Conservation (phyloP, 352 stramenopile species). For the Phytopythium kandeliae region DNA sequence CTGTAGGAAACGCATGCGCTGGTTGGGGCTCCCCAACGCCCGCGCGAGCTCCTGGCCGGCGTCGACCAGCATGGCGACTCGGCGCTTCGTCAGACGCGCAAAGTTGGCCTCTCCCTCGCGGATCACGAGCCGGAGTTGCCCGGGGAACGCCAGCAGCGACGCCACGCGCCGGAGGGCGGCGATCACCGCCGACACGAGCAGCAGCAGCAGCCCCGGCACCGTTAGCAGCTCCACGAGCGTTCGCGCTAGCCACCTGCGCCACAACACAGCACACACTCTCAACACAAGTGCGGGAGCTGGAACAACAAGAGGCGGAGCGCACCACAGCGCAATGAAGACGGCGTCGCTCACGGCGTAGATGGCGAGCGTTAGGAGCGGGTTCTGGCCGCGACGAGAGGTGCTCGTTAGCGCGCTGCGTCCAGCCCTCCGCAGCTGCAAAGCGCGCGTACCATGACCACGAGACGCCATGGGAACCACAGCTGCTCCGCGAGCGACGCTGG, state of each 20-base stretch:
- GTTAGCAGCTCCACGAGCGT: conserved; percentile 45
- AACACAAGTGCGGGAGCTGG: too few species aligned
- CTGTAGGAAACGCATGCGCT: conserved; percentile 51
- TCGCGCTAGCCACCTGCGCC: conserved; percentile 33
- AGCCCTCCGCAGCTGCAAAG: too few species aligned
- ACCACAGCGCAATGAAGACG: conserved; percentile 54
- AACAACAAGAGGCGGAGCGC: conserved; percentile 1
- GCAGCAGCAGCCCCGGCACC: conserved; percentile 40
- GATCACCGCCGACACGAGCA: conserved; percentile 28
- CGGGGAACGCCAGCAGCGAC: conserved; percentile 62
- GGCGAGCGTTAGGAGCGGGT: conserved; percentile 45
- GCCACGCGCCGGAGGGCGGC: conserved; percentile 39
- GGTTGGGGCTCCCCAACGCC: conserved; percentile 20
- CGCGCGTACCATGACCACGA: conserved; percentile 55
- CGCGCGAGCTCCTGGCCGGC: conserved; percentile 41
- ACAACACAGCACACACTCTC: too few species aligned
- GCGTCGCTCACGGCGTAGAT: conserved; percentile 50
- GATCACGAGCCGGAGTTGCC: conserved; percentile 70
- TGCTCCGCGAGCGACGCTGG: conserved; percentile 43
- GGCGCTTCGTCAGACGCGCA: conserved; percentile 57
- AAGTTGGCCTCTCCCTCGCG: conserved; percentile 79
- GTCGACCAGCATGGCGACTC: conserved; percentile 64
- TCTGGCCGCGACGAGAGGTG: conserved; percentile 11
- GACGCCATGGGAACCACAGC: conserved; percentile 66
- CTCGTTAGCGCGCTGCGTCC: not conserved